A percentile compares a stretch with the other conserved stretches of the same genome.
phyloP scores from a whole-genome alignment of 257 asterid genomes.

The Craterostigma plantagineum region DNA sequence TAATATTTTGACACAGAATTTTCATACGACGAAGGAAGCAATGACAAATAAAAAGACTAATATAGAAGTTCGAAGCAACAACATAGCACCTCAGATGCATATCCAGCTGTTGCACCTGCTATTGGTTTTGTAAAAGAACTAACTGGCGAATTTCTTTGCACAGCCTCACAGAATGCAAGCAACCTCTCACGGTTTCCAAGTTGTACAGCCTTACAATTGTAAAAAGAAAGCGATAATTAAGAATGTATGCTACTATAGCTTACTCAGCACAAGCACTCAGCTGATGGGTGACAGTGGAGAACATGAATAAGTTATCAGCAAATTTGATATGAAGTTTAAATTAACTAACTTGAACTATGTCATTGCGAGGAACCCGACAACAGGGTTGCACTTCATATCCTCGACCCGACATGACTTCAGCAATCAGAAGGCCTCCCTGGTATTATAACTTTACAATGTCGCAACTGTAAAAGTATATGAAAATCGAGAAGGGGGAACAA shows the following conservation, averaged over 20 bases:
- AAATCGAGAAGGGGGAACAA: slow-evolving; percentile 18
- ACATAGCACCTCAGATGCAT: slow-evolving; percentile 76
- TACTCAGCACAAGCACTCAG: too few relatives aligned
- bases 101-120: slow-evolving; percentile 80
- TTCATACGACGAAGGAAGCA: background rate
- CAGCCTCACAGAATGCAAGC: slow-evolving; percentile 91
- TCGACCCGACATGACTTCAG: slow-evolving; percentile 83
- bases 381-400: slow-evolving; percentile 85
- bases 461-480: slow-evolving; percentile 5
- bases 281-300: too few relatives aligned
- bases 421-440: slow-evolving; percentile 83
- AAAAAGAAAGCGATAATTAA: background rate
- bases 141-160: slow-evolving; percentile 85
- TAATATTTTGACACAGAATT: background rate
- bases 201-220: slow-evolving; percentile 86
- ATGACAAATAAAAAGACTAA: too few relatives aligned
- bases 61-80: background rate
- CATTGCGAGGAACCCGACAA: slow-evolving; percentile 67
- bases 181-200: slow-evolving; percentile 79
- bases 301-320: slow-evolving; percentile 6
- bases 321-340: background rate
- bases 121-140: slow-evolving; percentile 77
- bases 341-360: slow-evolving; percentile 61
- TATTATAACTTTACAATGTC: slow-evolving; percentile 7
- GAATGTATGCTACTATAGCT: background rate